Conservation (phyloP, 306 rosid species). For the Crataegus laevigata region DNA sequence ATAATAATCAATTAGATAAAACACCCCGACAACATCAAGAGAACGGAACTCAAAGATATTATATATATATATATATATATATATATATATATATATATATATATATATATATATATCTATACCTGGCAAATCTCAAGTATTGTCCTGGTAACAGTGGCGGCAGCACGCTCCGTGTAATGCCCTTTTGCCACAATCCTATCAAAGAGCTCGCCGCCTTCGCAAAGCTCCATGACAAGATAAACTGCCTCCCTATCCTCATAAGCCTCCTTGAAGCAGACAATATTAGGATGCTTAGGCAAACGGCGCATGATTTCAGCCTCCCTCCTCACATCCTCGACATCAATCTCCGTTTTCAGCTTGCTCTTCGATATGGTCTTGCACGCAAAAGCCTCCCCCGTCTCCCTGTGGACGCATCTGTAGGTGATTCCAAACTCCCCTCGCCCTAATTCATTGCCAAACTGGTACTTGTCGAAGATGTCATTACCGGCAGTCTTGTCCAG, state of each 20-base stretch:
- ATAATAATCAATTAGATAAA: neutral
- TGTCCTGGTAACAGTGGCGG: conserved; percentile 62
- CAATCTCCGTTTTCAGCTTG: conserved; percentile 71
- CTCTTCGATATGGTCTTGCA: conserved; percentile 77
- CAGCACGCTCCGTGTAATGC: conserved; percentile 87
- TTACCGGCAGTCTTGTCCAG: conserved; percentile 39
- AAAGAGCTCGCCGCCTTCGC: conserved; percentile 81
- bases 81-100: neutral
- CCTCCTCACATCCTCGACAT: conserved; percentile 70
- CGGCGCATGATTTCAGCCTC: conserved; percentile 84
- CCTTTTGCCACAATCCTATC: conserved; percentile 76
- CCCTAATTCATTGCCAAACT: conserved; percentile 65
- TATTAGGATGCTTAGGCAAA: conserved; percentile 70
- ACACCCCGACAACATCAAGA: neutral
- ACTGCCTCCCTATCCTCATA: conserved; percentile 78
- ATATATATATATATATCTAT: neutral
- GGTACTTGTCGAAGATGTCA: conserved; percentile 40
- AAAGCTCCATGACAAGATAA: conserved; percentile 30
- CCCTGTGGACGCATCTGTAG: conserved; percentile 27
- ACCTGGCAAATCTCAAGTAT: conserved; percentile 88
- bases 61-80: neutral
- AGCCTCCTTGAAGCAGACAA: conserved; percentile 71
- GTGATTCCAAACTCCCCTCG: conserved; percentile 90
- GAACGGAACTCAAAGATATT: neutral
- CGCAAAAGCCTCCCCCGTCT: conserved; percentile 42